Conservation (phyloP, 2,329 filamentous ascomycete genomes). For the Myriosclerotinia duriaeana region DNA sequence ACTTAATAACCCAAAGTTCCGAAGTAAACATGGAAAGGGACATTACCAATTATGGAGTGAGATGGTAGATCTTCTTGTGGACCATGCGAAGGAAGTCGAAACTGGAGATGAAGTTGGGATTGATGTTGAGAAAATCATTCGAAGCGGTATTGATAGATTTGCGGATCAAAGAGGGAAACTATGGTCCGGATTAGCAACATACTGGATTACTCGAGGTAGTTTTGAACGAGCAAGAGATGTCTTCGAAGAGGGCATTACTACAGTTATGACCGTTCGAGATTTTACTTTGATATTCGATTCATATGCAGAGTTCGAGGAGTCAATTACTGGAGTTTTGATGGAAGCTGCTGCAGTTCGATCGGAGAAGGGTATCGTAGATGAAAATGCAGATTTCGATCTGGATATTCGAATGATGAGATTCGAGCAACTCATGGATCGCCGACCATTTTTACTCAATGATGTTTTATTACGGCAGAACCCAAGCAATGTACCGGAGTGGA, state of each 20-base stretch:
- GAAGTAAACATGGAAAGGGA: constrained; percentile 90
- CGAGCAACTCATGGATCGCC: constrained; percentile 94
- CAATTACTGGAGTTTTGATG: constrained; percentile 87
- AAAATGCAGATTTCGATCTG: constrained; percentile 87
- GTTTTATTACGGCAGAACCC: constrained; percentile 93
- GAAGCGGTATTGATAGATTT: constrained; percentile 87
- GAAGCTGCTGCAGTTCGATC: constrained; percentile 78
- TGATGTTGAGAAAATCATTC: constrained; percentile 87
- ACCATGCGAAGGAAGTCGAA: constrained; percentile 82
- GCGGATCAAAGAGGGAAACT: constrained; percentile 91
- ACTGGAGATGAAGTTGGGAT: constrained; percentile 79
- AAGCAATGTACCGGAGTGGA: constrained; percentile 94
- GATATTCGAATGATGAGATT: constrained; percentile 98
- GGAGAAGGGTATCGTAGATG: constrained; percentile 74
- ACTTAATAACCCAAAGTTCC: constrained; percentile 85
- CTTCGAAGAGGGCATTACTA: constrained; percentile 94
- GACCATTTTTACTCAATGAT: constrained; percentile 94
- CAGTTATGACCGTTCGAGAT: constrained; percentile 97
- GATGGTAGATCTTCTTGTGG: constrained; percentile 92
- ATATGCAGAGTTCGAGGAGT: constrained; percentile 96
- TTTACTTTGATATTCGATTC: constrained; percentile 96
- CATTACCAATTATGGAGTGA: constrained; percentile 97
- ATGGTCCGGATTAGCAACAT: constrained; percentile 92
- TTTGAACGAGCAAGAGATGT: constrained; percentile 91
- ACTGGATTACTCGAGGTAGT: constrained; percentile 90